phyloP scores from a whole-genome alignment of 2,329 filamentous ascomycete genomes.

The Hypomyces rosellus region DNA sequence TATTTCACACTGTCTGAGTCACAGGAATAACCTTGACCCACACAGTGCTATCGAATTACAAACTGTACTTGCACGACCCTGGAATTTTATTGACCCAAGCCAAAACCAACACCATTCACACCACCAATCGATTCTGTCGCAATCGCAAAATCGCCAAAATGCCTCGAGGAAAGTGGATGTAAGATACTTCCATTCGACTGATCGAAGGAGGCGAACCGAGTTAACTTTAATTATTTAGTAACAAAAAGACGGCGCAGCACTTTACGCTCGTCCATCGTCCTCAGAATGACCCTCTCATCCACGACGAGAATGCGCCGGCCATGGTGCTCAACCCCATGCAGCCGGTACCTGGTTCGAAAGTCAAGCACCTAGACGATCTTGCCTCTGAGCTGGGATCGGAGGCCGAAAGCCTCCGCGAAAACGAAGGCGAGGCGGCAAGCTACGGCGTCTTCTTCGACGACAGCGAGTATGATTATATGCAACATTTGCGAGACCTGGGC shows the following conservation, averaged over 20 bases:
- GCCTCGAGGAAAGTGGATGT: constrained; percentile 69
- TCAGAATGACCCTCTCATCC: constrained; percentile 94
- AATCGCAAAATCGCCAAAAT: constrained; percentile 44
- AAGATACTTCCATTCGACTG: constrained; percentile 15
- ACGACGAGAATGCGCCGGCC: constrained; percentile 80
- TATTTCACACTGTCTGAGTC: constrained; percentile 24
- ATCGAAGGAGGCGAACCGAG: not conserved
- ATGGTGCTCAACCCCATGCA: constrained; percentile 77
- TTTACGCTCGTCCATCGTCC: constrained; percentile 93
- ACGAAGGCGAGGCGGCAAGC: constrained; percentile 93
- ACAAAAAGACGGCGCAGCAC: constrained; percentile 90
- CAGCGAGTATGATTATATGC: constrained; percentile 97
- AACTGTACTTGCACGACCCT: constrained; percentile 20
- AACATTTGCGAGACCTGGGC: constrained; percentile 89
- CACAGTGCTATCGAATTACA: constrained; percentile 25
- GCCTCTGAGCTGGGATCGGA: constrained; percentile 67
- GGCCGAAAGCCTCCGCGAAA: constrained; percentile 61
- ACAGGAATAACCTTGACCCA: not conserved
- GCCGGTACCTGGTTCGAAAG: constrained; percentile 35
- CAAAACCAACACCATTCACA: constrained; percentile 13
- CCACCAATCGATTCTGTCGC: constrained; percentile 5
- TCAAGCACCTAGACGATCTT: constrained; percentile 69
- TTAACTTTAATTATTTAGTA: constrained; percentile 27
- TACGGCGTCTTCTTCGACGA: constrained; percentile 95
- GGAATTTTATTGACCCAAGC: constrained; percentile 21